Evolutionary conservation across 805 yeast genomes (phyloP).

Genomic region (Candida suzukii): DNA sequence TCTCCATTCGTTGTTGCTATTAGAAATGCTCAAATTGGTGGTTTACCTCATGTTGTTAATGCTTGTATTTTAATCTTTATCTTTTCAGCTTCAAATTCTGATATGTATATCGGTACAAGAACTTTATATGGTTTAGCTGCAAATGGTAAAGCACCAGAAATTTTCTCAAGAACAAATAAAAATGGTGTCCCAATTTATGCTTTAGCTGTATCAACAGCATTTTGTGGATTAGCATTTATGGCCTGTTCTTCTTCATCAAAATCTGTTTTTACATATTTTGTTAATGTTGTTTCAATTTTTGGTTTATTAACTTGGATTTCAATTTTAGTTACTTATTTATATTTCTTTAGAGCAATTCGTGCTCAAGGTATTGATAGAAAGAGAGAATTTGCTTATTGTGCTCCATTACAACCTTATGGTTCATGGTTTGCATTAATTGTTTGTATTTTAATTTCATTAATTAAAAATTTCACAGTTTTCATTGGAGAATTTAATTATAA

Average conservation of each 20-base stretch:
- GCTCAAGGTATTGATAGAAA: conserved; percentile 59
- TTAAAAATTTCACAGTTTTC: conserved; percentile 71
- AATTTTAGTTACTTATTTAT: conserved; percentile 59
- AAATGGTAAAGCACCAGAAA: conserved; percentile 66
- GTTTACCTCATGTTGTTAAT: conserved; percentile 68
- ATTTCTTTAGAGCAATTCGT: conserved; percentile 55
- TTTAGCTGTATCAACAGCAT: conserved; percentile 39
- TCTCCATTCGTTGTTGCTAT: conserved; percentile 85
- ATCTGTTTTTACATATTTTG: conserved; percentile 59
- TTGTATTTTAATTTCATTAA: conserved; percentile 48
- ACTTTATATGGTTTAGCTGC: conserved; percentile 64
- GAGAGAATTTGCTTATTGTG: conserved; percentile 47
- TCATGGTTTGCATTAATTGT: conserved; percentile 49
- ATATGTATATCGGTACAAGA: conserved; percentile 71
- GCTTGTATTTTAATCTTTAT: conserved; percentile 73
- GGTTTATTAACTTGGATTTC: conserved; percentile 73
- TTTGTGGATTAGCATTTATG: conserved; percentile 68
- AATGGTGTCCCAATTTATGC: conserved; percentile 68
- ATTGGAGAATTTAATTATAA: conserved; percentile 50
- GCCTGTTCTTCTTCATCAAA: conserved; percentile 50
- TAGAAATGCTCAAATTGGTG: conserved; percentile 54
- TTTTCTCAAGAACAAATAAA: conserved; percentile 58
- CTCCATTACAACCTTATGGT: conserved; percentile 68
- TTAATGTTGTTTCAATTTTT: conserved; percentile 69
- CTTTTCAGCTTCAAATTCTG: conserved; percentile 77